Base-by-base conservation (phyloP, 306 rosid species). In the Castanea sativa region DNA sequence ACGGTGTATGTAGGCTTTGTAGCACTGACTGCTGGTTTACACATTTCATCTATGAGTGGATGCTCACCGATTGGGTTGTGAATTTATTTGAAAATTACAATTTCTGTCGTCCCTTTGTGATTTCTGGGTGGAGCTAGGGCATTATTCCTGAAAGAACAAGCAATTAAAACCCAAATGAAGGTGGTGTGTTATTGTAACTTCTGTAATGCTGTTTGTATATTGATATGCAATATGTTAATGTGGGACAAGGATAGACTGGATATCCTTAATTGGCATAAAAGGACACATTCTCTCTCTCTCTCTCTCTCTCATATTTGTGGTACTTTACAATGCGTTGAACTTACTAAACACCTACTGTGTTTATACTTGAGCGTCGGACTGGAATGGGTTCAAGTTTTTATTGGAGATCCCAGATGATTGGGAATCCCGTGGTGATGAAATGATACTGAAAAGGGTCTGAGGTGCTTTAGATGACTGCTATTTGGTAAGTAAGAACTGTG, bases 1-100 rank as follows among this genome's bases (percentile, higher is more conserved):
- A 0, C 94, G 97, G 64, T 92, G 93, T 88, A 64, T 89, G 78
- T 94, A 90, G 85, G 78, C 73, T 55, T 51, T 33, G 57, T 53
- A 23, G 52, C 81, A 58, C 52, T 63, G 69, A 76, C 67, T 61
- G 82, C 81, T 79, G 69, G 75, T 81, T 81, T 73, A 82, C 57
- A 80, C 72, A 74, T 79, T 58, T 64, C 49, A 79, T 71, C 82
- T 73, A 82, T 70, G 78, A 79, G 79, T 83, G 77, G 56, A 76
- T 82, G 90, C 76, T 60, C 78, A 18, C 78, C 85, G 83, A 55
- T 83, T 83, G 89, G 85, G 55, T 81, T 88, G 92, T 86, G 83
- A 86, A 86, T 78, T 84, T 72, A 32, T 77, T 30, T 76, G 78
- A 65, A 73, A 80, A 78, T 71, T 58, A 86, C 81, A 79, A 12